Conservation (phyloP, 1,139 yeast genomes). For the Nadsonia starkeyi-henricii region DNA sequence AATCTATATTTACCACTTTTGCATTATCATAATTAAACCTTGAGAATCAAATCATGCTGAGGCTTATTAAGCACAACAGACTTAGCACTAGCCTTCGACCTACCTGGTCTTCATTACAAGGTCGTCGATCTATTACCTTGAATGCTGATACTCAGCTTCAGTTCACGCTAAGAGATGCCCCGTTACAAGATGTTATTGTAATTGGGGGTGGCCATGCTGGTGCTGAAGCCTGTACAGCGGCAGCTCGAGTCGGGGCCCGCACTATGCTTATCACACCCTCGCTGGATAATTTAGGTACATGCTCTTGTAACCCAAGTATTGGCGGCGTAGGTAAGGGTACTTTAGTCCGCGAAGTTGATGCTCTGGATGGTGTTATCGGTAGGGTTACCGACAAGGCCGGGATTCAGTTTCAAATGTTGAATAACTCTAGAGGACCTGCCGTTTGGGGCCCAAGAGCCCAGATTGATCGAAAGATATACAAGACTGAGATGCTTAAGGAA, state of each 20-base stretch:
- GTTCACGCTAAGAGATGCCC: slow-evolving; percentile 1
- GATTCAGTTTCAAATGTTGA: slow-evolving; percentile 76
- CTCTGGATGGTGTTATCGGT: slow-evolving; percentile 85
- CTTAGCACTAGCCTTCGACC: too few species aligned
- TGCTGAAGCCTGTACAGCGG: slow-evolving; percentile 90
- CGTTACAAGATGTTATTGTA: slow-evolving; percentile 51
- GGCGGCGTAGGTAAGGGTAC: slow-evolving; percentile 99
- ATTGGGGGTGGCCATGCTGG: slow-evolving; percentile 99
- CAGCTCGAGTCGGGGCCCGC: slow-evolving; percentile 67
- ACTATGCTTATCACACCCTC: slow-evolving; percentile 74
- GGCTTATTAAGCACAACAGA: too few species aligned
- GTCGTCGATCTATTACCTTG: not conserved
- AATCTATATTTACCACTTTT: too few species aligned
- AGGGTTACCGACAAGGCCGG: slow-evolving; percentile 84
- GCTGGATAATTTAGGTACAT: slow-evolving; percentile 67
- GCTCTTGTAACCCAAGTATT: slow-evolving; percentile 95
- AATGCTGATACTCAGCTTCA: not conserved
- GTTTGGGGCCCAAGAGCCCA: slow-evolving; percentile 99
- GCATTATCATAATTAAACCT: too few species aligned
- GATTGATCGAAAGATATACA: slow-evolving; percentile 72
- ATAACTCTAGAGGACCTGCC: slow-evolving; percentile 86
- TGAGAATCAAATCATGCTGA: too few species aligned
- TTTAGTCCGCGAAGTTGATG: slow-evolving; percentile 81
- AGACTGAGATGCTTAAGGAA: slow-evolving; percentile 63
- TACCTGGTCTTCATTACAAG: too few species aligned